Evolutionary conservation across 805 yeast genomes (phyloP), one percentile per base, ranked within the genome.

Genomic region (Yarrowia divulgata): DNA sequence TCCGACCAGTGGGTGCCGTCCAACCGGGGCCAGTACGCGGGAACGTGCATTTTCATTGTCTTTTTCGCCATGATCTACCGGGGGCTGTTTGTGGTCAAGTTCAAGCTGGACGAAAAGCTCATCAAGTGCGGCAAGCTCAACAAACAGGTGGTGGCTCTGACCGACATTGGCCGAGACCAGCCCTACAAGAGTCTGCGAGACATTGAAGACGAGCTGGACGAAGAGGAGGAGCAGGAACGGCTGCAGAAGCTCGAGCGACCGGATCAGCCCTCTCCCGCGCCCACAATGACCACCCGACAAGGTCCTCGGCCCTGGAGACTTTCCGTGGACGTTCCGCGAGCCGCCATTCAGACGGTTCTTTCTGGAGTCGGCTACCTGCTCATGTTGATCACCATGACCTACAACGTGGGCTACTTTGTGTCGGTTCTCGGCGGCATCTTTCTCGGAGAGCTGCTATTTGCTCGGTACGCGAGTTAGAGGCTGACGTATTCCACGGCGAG

Each of bases 381-480:
- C 43, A 75, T 75, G 77, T 46, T 75, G 50, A 76, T 75, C 12
- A 77, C 73, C 49, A 75, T 75, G 77, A 71, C 77, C 9, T 72
- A 72, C 64, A 75, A 75, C 39, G 72, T 75, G 46, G 77, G 77
- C 40, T 75, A 75, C 69, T 75, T 75, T 52, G 52, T 74, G 18
- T 72, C 77, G 18, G 72, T 75, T 19, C 70, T 75, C 6, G 77
- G 72, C 23, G 77, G 77, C 19, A 69, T 74, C 32, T 71, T 75
- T 50, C 68, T 75, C 5, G 77, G 77, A 18, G 76, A 75, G 69
- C 69, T 75, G 35, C 19, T 75, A 9, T 54, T 75, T n/a, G 77
- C 76, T 10, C 71, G 77, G 7, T 75, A 72, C 52, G 71, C 71
- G 16, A 66, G 72, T 5, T 54, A 19, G 12, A 10, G 29, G 16